phyloP scores from a whole-genome alignment of 2,329 filamentous ascomycete genomes.

The Zasmidium angulare region DNA sequence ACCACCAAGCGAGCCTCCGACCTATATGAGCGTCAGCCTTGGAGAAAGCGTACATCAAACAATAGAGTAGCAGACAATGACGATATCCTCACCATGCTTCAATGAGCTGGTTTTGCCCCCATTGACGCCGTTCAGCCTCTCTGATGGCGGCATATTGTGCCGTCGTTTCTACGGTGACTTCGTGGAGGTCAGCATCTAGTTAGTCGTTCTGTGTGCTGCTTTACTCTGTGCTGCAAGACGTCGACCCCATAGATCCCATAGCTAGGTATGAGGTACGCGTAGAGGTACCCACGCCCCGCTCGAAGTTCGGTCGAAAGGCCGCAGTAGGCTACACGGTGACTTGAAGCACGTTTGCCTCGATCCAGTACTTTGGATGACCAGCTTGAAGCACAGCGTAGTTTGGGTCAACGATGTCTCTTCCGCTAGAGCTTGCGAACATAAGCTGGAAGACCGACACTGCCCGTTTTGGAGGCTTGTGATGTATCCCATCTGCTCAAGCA shows the following conservation, averaged over 20 bases:
- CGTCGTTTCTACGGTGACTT: neutral
- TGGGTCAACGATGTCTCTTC: no score
- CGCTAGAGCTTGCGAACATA: no score
- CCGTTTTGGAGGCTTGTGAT: no score
- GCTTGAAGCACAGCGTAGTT: no score
- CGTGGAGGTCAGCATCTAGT: neutral
- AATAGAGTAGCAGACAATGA: neutral
- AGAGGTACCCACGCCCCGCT: neutral
- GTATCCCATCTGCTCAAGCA: no score
- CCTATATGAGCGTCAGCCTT: constrained; percentile 13
- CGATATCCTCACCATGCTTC: neutral
- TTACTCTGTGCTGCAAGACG: neutral
- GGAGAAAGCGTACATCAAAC: neutral
- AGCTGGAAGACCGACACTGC: no score
- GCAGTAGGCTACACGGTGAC: no score
- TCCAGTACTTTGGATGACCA: no score
- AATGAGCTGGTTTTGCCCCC: neutral
- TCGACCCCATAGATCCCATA: no score
- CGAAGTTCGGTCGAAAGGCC: neutral
- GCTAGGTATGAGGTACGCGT: neutral
- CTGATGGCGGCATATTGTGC: neutral
- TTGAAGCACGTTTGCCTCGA: no score
- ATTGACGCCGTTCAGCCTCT: neutral
- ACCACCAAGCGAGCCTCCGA: constrained; percentile 32
- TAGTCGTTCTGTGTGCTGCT: neutral